Evolutionary conservation across 345 rosid genomes (phyloP).

Genomic region (Eucalyptus caleyi): DNA sequence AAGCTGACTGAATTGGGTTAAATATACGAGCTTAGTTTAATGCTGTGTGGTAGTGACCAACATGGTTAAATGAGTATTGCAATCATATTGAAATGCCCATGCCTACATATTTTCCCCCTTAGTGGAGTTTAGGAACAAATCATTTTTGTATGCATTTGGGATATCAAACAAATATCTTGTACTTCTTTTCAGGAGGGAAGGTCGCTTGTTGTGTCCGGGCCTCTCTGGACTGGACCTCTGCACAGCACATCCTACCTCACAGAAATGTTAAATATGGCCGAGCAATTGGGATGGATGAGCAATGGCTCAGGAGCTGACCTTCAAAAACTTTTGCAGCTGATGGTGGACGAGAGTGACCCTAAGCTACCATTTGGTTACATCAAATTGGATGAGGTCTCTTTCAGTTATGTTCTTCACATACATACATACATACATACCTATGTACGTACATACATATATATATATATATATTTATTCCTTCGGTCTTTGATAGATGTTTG

Average conservation of each 20-base stretch:
- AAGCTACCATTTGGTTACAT: slow-evolving; percentile 76
- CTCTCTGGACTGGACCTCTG: slow-evolving; percentile 86
- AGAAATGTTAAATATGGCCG: slow-evolving; percentile 58
- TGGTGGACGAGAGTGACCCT: slow-evolving; percentile 81
- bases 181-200: slow-evolving; percentile 19
- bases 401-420: not conserved
- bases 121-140: not conserved
- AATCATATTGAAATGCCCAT: not conserved
- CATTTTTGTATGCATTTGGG: not conserved
- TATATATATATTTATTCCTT: not conserved
- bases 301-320: slow-evolving; percentile 38
- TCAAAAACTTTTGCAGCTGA: slow-evolving; percentile 51
- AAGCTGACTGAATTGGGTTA: not conserved
- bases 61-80: not conserved
- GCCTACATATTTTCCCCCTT: not conserved
- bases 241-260: slow-evolving; percentile 43
- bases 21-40: not conserved
- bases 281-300: slow-evolving; percentile 69
- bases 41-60: not conserved
- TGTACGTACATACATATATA: too few relatives aligned
- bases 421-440: too few relatives aligned
- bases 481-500: not conserved
- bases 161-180: not conserved
- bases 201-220: slow-evolving; percentile 51
- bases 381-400: slow-evolving; percentile 65